phyloP scores from a whole-genome alignment of 2,329 filamentous ascomycete genomes.

The Pseudogymnoascus sp. region DNA sequence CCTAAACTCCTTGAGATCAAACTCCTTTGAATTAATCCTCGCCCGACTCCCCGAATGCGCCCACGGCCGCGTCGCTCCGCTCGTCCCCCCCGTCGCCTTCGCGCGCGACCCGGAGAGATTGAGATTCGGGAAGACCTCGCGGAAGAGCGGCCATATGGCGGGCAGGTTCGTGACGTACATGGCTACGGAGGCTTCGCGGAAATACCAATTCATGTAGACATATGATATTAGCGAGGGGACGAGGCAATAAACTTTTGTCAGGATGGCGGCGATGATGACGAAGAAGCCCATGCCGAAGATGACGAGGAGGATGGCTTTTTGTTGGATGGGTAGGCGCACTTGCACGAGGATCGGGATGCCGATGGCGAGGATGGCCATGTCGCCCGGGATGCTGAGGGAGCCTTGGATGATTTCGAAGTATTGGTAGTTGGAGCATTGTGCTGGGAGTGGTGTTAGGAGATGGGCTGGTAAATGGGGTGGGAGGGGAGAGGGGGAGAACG shows the following conservation, averaged over 20 bases:
- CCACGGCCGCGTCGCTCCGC: background rate
- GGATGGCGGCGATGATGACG: conserved; percentile 35
- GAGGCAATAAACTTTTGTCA: conserved; percentile 43
- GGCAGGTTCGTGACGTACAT: conserved; percentile 45
- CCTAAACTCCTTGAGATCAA: background rate
- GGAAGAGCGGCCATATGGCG: conserved; percentile 42
- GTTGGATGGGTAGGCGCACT: conserved; percentile 35
- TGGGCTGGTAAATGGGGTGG: background rate
- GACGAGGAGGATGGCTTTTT: conserved; percentile 39
- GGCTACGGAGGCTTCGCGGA: conserved; percentile 43
- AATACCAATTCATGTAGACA: conserved; percentile 43
- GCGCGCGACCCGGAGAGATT: background rate
- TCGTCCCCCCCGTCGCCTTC: background rate
- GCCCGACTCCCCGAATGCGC: background rate
- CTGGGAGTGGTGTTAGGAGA: conserved; percentile 13
- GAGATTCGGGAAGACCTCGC: conserved; percentile 30
- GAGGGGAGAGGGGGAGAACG: background rate
- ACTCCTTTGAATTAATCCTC: conserved; percentile 1
- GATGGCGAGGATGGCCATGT: conserved; percentile 41
- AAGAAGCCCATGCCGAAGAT: conserved; percentile 46
- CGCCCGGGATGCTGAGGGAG: conserved; percentile 42
- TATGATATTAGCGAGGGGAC: no score
- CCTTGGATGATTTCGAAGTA: conserved; percentile 42
- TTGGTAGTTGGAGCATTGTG: conserved; percentile 41
- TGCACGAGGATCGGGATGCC: conserved; percentile 40